Conservation (phyloP, 2,329 filamentous ascomycete species). For the Colletotrichum filicis region DNA sequence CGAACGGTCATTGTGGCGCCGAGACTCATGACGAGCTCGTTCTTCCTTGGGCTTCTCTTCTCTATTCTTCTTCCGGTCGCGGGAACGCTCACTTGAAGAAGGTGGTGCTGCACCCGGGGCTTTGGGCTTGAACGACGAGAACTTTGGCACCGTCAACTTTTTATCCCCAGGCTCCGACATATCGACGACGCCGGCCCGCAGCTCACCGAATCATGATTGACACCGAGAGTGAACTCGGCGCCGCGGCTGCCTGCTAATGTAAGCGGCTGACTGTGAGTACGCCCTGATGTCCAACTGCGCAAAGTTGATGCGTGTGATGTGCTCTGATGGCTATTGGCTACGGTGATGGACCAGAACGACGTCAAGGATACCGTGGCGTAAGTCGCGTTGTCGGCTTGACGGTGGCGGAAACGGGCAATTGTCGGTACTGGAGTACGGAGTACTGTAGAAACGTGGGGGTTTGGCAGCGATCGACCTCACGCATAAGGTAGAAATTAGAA, state of each 20-base stretch:
- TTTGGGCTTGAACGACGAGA: constrained; percentile 77
- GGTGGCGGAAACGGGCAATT: constrained; percentile 15
- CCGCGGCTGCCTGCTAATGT: background rate
- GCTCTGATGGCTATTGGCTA: background rate
- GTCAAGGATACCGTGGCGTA: background rate
- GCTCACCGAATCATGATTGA: constrained; percentile 23
- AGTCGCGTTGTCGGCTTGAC: background rate
- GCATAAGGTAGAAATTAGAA: background rate
- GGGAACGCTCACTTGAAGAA: constrained; percentile 20
- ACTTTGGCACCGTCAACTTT: constrained; percentile 68
- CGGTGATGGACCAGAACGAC: background rate
- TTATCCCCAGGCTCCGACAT: constrained; percentile 22
- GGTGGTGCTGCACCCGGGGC: constrained; percentile 35
- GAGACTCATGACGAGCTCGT: constrained; percentile 34
- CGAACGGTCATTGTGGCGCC: constrained; percentile 35
- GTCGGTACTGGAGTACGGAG: too few relatives aligned
- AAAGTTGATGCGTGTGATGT: background rate
- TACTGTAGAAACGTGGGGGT: background rate
- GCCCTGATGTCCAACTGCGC: background rate
- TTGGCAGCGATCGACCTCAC: background rate
- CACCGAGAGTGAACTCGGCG: background rate
- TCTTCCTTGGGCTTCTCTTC: constrained; percentile 20
- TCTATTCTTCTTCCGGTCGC: background rate
- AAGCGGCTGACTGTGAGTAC: background rate
- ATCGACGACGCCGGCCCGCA: background rate